Percentiles rank a stretch among this genome's conserved stretches.
phyloP scores from a whole-genome alignment of 495 filamentous ascomycete species.

The Alectoria sarmentosa region DNA sequence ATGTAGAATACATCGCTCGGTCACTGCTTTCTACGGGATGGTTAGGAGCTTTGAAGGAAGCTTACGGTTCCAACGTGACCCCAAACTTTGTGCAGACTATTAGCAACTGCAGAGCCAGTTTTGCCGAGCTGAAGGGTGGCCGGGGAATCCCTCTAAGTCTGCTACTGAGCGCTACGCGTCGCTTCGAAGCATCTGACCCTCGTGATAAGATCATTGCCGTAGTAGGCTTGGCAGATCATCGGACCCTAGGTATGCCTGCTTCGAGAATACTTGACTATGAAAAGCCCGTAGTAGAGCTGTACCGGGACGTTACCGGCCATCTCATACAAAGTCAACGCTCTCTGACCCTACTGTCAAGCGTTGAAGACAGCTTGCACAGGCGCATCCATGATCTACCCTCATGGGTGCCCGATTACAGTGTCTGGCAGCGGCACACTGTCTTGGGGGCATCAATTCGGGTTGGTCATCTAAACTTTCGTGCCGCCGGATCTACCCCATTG shows the following conservation, averaged over 20 bases:
- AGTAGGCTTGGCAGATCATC: constrained; percentile 17
- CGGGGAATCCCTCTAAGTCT: constrained; percentile 5
- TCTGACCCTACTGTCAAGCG: constrained; percentile 8
- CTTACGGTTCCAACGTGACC: constrained; percentile 1
- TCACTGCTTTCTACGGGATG: constrained; percentile 9
- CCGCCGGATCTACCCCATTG: not conserved
- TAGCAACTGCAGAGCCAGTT: constrained; percentile 9
- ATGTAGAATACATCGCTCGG: constrained; percentile 11
- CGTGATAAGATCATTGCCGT: constrained; percentile 31
- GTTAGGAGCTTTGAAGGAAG: constrained; percentile 9
- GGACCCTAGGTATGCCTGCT: not conserved
- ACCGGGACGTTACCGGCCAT: constrained; percentile 11
- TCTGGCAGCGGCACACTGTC: constrained; percentile 14
- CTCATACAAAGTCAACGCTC: constrained; percentile 6
- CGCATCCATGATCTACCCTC: constrained; percentile 6
- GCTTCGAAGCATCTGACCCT: constrained; percentile 25
- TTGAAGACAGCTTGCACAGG: constrained; percentile 8
- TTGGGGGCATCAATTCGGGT: constrained; percentile 9
- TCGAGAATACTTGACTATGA: constrained; percentile 13
- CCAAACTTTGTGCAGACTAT: constrained; percentile 15
- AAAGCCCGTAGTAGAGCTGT: constrained; percentile 8
- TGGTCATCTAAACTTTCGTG: constrained; percentile 10
- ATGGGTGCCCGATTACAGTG: constrained; percentile 17
- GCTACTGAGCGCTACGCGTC: constrained; percentile 10
- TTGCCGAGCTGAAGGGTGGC: constrained; percentile 3